Percentiles rank a stretch among this genome's conserved stretches.
These are phyloP conservation scores for Talaromyces amestolkiae DNA, from an alignment of 2,329 filamentous ascomycete genomes.

Conservation along the genomic window DNA sequence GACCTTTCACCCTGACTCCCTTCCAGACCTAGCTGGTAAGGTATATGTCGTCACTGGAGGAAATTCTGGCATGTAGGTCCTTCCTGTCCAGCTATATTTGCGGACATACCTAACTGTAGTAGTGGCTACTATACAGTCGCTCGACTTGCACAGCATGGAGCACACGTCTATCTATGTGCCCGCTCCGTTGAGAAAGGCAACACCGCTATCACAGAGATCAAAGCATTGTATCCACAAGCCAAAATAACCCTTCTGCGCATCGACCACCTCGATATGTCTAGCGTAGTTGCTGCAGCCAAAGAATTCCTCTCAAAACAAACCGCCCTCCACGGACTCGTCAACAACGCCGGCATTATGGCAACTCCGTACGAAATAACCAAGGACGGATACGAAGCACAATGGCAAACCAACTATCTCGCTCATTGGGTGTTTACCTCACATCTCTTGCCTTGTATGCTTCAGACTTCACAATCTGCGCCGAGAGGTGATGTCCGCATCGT, in stretches of 20 bases:
- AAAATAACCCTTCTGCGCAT: constrained; percentile 48
- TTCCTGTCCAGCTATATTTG: background rate
- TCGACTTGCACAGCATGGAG: constrained; percentile 38
- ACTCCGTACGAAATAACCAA: constrained; percentile 21
- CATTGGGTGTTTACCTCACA: constrained; percentile 23
- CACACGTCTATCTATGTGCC: constrained; percentile 40
- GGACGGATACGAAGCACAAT: constrained; percentile 26
- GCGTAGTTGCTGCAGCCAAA: constrained; percentile 16
- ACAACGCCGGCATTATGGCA: constrained; percentile 22
- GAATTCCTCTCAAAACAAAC: constrained; percentile 19
- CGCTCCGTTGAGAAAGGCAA: constrained; percentile 37
- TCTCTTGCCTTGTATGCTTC: constrained; percentile 20
- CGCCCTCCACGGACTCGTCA: constrained; percentile 22
- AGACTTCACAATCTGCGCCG: constrained; percentile 15
- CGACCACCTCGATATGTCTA: constrained; percentile 39
- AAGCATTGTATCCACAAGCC: constrained; percentile 35
- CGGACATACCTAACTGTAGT: background rate
- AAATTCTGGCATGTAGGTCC: constrained; percentile 46
- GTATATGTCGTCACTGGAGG: constrained; percentile 49
- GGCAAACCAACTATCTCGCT: constrained; percentile 21
- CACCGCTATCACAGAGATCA: constrained; percentile 27
- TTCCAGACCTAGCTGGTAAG: constrained; percentile 46
- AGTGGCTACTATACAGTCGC: constrained; percentile 38
- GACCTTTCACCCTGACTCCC: constrained; percentile 42
- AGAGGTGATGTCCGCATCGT: constrained; percentile 23